Conservation (phyloP, 352 stramenopile genomes). For the Pythium aphanidermatum region DNA sequence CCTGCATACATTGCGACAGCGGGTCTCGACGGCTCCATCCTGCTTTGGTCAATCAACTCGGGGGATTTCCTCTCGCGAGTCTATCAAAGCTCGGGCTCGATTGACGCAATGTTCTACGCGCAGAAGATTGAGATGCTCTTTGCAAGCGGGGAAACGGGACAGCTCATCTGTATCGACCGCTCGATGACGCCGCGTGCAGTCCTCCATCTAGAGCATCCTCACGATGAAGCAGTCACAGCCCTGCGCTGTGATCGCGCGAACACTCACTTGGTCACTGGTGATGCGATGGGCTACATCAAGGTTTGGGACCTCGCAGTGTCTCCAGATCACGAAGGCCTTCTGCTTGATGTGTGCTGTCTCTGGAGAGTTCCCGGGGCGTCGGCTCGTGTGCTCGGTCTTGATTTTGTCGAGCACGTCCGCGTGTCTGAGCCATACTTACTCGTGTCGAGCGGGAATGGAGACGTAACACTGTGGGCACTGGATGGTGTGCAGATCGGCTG, state of each 20-base stretch:
- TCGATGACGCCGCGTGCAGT: slow-evolving; percentile 52
- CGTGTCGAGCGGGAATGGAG: slow-evolving; percentile 50
- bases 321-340: slow-evolving; percentile 43
- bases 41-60: slow-evolving; percentile 78
- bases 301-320: slow-evolving; percentile 61
- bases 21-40: slow-evolving; percentile 60
- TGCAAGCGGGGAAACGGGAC: slow-evolving; percentile 49
- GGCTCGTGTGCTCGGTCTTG: slow-evolving; percentile 35
- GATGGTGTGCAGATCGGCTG: slow-evolving; percentile 58
- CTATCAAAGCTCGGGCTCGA: slow-evolving; percentile 52
- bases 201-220: slow-evolving; percentile 28
- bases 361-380: slow-evolving; percentile 30
- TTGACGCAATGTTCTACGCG: slow-evolving; percentile 65
- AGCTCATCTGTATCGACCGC: slow-evolving; percentile 62
- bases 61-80: slow-evolving; percentile 56
- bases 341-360: slow-evolving; percentile 49
- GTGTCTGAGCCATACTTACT: slow-evolving; percentile 56
- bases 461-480: slow-evolving; percentile 70
- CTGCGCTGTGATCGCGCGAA: slow-evolving; percentile 53
- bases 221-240: slow-evolving; percentile 44
- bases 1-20: slow-evolving; percentile 64
- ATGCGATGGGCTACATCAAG: slow-evolving; percentile 49
- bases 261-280: slow-evolving; percentile 50
- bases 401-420: slow-evolving; percentile 63
- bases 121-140: slow-evolving; percentile 70